phyloP scores from a whole-genome alignment of 345 rosid species.

The Isatis tinctoria region DNA sequence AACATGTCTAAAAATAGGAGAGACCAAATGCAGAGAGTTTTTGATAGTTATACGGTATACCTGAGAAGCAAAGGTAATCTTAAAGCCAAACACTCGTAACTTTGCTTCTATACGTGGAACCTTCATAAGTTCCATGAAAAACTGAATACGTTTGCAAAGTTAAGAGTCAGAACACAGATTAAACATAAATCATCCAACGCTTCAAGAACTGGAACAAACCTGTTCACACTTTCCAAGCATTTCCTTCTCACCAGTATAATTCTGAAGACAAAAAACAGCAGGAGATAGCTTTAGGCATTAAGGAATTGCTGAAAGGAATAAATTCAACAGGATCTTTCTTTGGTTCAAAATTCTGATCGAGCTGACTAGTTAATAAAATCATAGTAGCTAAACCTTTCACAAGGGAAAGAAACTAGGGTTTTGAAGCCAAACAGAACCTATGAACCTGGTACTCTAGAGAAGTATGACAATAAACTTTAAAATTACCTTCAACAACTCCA shows the following conservation, averaged over 20 bases:
- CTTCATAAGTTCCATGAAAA: conserved; percentile 90
- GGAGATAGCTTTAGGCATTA: conserved; percentile 14
- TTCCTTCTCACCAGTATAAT: conserved; percentile 79
- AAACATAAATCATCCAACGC: conserved; percentile 8
- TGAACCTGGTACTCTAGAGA: conserved; percentile 1
- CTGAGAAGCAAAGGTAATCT: conserved; percentile 85
- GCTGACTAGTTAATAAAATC: neutral
- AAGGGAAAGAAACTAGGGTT: neutral
- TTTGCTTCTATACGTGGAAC: conserved; percentile 97
- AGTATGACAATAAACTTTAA: conserved; percentile 2
- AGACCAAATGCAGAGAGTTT: conserved; percentile 2
- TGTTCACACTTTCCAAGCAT: conserved; percentile 98
- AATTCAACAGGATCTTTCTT: neutral
- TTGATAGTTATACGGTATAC: conserved; percentile 37
- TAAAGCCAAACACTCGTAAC: conserved; percentile 92
- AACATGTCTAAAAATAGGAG: neutral
- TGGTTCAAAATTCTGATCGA: conserved; percentile 1
- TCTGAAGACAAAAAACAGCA: conserved; percentile 44
- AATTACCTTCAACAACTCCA: conserved; percentile 76
- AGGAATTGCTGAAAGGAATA: neutral
- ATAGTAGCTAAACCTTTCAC: neutral
- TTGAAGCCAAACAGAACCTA: conserved; percentile 18
- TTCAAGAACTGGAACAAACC: conserved; percentile 42
- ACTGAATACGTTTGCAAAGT: conserved; percentile 45
- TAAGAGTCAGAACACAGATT: conserved; percentile 26